Percentiles rank a stretch among this genome's conserved stretches.
Evolutionary conservation across 192 early-diverging fungal genomes (phyloP).

Genomic region (Chytriomyces sp.): DNA sequence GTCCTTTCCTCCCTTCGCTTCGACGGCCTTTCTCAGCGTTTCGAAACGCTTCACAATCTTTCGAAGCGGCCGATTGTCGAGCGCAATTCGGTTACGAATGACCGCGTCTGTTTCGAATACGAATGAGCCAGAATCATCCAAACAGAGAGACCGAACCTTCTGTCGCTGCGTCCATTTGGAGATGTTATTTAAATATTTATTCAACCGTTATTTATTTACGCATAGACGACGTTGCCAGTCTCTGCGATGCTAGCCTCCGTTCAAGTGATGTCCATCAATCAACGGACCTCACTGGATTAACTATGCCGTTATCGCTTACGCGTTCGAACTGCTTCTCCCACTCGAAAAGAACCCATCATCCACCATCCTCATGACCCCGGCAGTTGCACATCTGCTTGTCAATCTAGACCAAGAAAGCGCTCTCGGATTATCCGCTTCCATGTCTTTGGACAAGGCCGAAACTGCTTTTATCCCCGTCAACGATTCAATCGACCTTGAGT

Average conservation of each 20-base stretch:
- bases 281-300: conserved; percentile 50
- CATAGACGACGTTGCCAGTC: not conserved
- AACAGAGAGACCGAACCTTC: conserved; percentile 3
- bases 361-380: conserved; percentile 40
- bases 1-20: not conserved
- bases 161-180: not conserved
- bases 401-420: conserved; percentile 16
- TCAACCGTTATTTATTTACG: not conserved
- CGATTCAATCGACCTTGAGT: conserved; percentile 16
- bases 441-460: not conserved
- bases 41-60: conserved; percentile 26
- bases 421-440: not conserved
- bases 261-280: conserved; percentile 33
- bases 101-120: conserved; percentile 32
- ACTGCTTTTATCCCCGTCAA: conserved; percentile 34
- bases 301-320: conserved; percentile 51
- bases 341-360: no score
- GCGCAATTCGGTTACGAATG: conserved; percentile 35
- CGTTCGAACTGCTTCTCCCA: conserved; percentile 41
- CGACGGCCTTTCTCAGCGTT: not conserved
- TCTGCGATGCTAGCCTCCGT: conserved; percentile 32
- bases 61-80: conserved; percentile 44
- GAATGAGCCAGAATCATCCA: no score
- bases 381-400: conserved; percentile 41
- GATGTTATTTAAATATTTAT: not conserved